Evolutionary conservation across 441 rosid species (phyloP), one percentile per base, ranked within the genome.

Genomic region (Gossypium davidsonii): DNA sequence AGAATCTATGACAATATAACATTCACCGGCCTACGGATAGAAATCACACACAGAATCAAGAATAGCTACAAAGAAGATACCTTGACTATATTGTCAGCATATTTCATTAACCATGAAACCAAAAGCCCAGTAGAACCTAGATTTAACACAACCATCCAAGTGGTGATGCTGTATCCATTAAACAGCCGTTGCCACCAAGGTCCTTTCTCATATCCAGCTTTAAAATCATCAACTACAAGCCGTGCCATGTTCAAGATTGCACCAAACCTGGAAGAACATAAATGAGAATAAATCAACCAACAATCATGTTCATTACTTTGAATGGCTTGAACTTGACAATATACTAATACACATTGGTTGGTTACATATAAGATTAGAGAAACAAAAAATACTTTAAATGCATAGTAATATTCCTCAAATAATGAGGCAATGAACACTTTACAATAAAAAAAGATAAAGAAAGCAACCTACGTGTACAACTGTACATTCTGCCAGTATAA

Each of bases 111-210:
- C 77, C 77, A 74, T 3, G 77, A 74, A 23, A 74, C 77, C 72
- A 44, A 15, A 66, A 74, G 58, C 42, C 72, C 72, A 3, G 77
- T 66, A 65, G 72, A 74, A 23, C 77, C 77, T 15, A 92, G 91
- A 81, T 92, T 94, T 70, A 94, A 81, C 79, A 92, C 92, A 69
- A 92, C 99, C 91, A 91, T 49, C 96, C 91, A 91, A 72, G 98
- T 92, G 15, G 87, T 91, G 42, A 87, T 75, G 73, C 80, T 88
- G 77, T 92, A 91, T 57, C 97, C 98, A 79, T 86, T 82, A 66
- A 88, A 83, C 73, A 92, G 86, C 60, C 90, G 90, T 77, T 90
- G 94, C 99, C 97, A 90, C 94, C 93, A 91, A n/a, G 88, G 85
- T 67, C 98, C 99, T 51, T 89, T 89, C 86, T 91, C 92, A 86